Percentiles rank a stretch among this genome's conserved stretches.
phyloP scores from a whole-genome alignment of 2,329 filamentous ascomycete genomes.

The Pseudocercospora pini-densiflorae region DNA sequence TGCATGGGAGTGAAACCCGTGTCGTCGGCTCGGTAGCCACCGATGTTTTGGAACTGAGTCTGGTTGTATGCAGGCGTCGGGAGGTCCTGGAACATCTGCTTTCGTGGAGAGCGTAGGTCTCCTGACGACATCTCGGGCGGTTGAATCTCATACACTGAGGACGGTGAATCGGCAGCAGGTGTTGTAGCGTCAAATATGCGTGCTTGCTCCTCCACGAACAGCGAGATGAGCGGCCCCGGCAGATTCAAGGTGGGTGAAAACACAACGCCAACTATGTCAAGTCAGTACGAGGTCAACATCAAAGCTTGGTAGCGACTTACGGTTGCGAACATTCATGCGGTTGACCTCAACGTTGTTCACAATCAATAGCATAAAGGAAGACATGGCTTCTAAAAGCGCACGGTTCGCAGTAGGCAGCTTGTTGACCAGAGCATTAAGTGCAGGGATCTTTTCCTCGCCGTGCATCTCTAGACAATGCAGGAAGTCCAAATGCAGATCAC shows the following conservation, averaged over 20 bases:
- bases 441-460: constrained; percentile 72
- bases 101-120: constrained; percentile 66
- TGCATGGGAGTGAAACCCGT: constrained; percentile 41
- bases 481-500: constrained; percentile 89
- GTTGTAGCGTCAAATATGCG: constrained; percentile 78
- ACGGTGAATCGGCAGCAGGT: constrained; percentile 46
- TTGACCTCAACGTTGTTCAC: constrained; percentile 89
- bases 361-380: constrained; percentile 87
- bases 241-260: constrained; percentile 98
- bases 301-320: constrained; percentile 36
- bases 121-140: constrained; percentile 51
- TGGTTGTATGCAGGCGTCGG: constrained; percentile 67
- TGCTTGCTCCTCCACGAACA: constrained; percentile 89
- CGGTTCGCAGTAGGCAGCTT: constrained; percentile 80
- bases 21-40: constrained; percentile 24
- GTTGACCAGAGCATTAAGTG: constrained; percentile 78
- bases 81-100: constrained; percentile 69
- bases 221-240: constrained; percentile 88
- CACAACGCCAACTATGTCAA: constrained; percentile 77
- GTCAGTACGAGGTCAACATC: constrained; percentile 25
- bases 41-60: constrained; percentile 44
- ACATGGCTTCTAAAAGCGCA: constrained; percentile 80
- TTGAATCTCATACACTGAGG: constrained; percentile 13
- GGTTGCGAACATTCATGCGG: constrained; percentile 97
- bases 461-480: constrained; percentile 71